Base-by-base conservation (phyloP, 345 rosid species). In the Aquilaria malaccensis region DNA sequence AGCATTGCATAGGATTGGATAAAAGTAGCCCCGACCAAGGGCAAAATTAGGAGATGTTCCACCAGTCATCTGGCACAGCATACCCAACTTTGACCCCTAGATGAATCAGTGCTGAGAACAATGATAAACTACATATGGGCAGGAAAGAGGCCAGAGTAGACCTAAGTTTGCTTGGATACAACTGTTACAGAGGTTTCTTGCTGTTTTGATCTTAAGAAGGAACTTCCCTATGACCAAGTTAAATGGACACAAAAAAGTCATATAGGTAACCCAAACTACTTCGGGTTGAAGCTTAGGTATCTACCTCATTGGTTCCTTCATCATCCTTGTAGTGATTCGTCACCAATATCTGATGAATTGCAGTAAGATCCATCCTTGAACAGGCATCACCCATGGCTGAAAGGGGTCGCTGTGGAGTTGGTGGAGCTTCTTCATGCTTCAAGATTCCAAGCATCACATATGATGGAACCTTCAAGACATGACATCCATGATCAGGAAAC, bases 321-420 rank as follows among this genome's bases (percentile, higher is more conserved):
- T 95, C 98, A n/a, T 91, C 99, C 75, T 81, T 85, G 81, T 91
- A 95, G 68, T 91, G 97, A 3, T 92, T 80, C 72, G 67, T 78
- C 33, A 91, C 90, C 72, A 95, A 75, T 59, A 95, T 83, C 74
- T 83, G 97, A 77, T 95, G 96, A 75, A 95, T 91, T 45, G 96
- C 96, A 22, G 97, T 95, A 65, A 95, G 97, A 79, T 95, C 98
- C 81, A 83, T 81, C 71, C 97, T 79, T 50, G 89, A 88, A 74
- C 98, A 95, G 58, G 99, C 98, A 70, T 87, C 99, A 1, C 97
- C 99, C 87, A 91, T 79, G 41, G 87, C 79, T 30, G 98, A 87
- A 67, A 82, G 94, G 56, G 85, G 98, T 32, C 80, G 85, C 50
- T 72, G 93, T 30, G 83, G 93, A 7, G 96, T 81, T 62, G 86